phyloP scores from a whole-genome alignment of 83 land plant species.

The Isoetes engelmannii region DNA sequence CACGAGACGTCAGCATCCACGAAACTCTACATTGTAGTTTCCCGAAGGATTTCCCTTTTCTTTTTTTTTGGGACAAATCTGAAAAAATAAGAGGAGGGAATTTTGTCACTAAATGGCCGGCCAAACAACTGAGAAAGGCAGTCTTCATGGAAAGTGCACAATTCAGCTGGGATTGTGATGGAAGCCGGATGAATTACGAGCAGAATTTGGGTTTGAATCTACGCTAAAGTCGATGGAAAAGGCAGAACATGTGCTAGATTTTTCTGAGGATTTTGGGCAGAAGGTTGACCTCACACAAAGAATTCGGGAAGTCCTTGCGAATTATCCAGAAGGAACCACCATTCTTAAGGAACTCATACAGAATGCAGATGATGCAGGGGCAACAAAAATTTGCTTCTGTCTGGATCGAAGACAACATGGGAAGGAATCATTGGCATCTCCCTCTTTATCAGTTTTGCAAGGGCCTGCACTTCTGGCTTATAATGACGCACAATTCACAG shows the following conservation, averaged over 20 bases:
- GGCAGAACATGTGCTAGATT: conserved; percentile 12
- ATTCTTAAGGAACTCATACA: conserved; percentile 90
- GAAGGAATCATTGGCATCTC: conserved; percentile 44
- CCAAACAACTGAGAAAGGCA: no score
- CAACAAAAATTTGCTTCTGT: conserved; percentile 65
- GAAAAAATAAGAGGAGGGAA: no score
- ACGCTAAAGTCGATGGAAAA: no score
- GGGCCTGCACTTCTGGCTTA: conserved; percentile 81
- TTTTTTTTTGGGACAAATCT: no score
- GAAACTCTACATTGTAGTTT: no score
- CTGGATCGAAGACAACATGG: conserved; percentile 70
- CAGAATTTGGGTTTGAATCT: no score
- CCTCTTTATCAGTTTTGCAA: conserved; percentile 62
- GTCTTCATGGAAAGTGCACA: no score
- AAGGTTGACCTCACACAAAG: conserved; percentile 86
- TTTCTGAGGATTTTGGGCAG: conserved; percentile 96
- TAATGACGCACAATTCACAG: conserved; percentile 72
- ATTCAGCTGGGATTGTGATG: no score
- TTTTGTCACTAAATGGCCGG: no score
- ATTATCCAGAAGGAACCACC: conserved; percentile 96
- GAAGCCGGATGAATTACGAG: no score
- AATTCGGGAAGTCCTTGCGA: conserved; percentile 77
- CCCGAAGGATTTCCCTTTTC: no score
- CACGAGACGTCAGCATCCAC: no score
- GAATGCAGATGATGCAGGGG: conserved; percentile 99